Evolutionary conservation across 2,329 filamentous ascomycete species (phyloP).

Genomic region (Triangularia verruculosa): DNA sequence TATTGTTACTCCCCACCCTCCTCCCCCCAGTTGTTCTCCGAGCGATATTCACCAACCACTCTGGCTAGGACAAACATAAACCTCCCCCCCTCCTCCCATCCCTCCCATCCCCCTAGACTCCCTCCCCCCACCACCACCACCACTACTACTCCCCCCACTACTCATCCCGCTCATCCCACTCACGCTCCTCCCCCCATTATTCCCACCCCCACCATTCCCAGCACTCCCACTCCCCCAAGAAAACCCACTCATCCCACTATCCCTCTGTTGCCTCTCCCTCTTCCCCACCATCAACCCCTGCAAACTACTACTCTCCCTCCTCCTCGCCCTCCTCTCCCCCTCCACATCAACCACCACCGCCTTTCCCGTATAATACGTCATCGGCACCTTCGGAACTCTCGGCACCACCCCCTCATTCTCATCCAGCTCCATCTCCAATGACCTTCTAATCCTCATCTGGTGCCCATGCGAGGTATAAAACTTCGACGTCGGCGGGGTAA

Average conservation of each 20-base stretch:
- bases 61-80: background rate
- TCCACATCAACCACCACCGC: slow-evolving; percentile 1
- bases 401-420: slow-evolving; percentile 42
- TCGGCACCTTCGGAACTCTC: slow-evolving; percentile 43
- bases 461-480: slow-evolving; percentile 16
- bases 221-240: background rate
- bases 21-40: background rate
- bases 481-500: slow-evolving; percentile 31
- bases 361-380: slow-evolving; percentile 9
- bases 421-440: slow-evolving; percentile 19
- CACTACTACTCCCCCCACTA: slow-evolving; percentile 4
- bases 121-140: background rate
- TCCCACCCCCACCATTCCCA: background rate
- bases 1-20: background rate
- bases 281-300: background rate
- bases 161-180: slow-evolving; percentile 15
- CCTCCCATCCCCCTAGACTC: background rate
- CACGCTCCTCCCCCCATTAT: background rate
- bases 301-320: background rate
- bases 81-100: background rate
- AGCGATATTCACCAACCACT: background rate
- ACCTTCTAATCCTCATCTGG: background rate
- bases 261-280: background rate
- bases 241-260: background rate
- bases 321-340: background rate